Conservation (phyloP, 305 asterid species). For the Fraxinus sp. region DNA sequence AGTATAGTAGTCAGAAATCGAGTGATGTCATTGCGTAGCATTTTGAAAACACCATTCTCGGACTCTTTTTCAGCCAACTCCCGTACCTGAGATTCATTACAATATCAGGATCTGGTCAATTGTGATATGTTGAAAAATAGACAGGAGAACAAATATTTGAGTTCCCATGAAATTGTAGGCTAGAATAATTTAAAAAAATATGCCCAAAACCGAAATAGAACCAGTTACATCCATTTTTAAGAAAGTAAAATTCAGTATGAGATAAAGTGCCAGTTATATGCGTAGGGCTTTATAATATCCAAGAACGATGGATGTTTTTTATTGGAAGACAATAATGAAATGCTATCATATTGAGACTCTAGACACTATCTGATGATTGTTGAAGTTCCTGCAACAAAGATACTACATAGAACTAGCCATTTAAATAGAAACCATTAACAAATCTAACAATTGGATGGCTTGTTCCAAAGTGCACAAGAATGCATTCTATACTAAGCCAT, state of each 20-base stretch:
- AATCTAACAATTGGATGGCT: conserved; percentile 11
- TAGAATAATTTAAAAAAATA: not conserved
- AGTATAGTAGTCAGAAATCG: conserved; percentile 95
- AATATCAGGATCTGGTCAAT: conserved; percentile 5
- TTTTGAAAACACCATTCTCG: conserved; percentile 83
- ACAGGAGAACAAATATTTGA: conserved; percentile 7
- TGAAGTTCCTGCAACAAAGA: conserved; percentile 6
- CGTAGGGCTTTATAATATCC: conserved; percentile 22
- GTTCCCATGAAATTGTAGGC: not conserved
- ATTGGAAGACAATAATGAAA: conserved; percentile 16
- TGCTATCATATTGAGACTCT: not conserved
- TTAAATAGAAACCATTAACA: not conserved
- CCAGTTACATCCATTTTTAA: conserved; percentile 7
- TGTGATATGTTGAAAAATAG: not conserved
- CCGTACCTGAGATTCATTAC: conserved; percentile 61
- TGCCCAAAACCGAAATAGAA: not conserved
- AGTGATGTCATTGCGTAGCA: conserved; percentile 92
- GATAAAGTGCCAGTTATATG: not conserved
- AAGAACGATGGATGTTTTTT: conserved; percentile 25
- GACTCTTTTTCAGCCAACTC: conserved; percentile 95
- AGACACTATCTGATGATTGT: not conserved
- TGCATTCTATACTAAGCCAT: not conserved
- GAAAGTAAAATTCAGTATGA: conserved; percentile 9
- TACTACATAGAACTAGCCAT: conserved; percentile 11
- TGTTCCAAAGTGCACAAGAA: conserved; percentile 15